phyloP scores from a whole-genome alignment of 768 basidiomycete species.

The Xerocomellus dryophilus region DNA sequence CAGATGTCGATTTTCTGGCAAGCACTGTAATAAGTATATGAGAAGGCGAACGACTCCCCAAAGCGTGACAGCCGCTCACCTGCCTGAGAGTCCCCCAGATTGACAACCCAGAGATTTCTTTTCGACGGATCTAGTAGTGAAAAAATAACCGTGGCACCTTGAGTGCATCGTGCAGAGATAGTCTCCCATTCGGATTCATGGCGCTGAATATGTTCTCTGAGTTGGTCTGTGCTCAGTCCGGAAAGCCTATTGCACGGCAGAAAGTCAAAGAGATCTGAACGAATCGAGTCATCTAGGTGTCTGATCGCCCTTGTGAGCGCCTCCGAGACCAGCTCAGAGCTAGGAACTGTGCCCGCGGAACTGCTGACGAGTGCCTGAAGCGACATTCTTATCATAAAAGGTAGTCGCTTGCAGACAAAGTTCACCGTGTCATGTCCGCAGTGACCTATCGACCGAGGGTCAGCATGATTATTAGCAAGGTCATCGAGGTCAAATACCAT shows the following conservation, averaged over 20 bases:
- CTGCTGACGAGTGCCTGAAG: constrained; percentile 36
- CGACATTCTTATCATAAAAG: constrained; percentile 38
- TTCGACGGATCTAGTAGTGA: constrained; percentile 29
- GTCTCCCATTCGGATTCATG: constrained; percentile 37
- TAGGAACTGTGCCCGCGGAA: constrained; percentile 16
- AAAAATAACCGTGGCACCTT: constrained; percentile 34
- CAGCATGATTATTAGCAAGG: constrained; percentile 28
- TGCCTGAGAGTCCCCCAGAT: constrained; percentile 36
- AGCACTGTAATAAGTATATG: constrained; percentile 18
- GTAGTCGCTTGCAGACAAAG: constrained; percentile 40
- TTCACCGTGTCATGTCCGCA: constrained; percentile 48
- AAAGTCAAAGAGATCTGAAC: constrained; percentile 42
- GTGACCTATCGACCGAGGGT: constrained; percentile 38
- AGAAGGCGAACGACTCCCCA: neutral
- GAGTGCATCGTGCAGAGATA: constrained; percentile 32
- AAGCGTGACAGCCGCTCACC: constrained; percentile 17
- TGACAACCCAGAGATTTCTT: constrained; percentile 33
- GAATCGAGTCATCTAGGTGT: constrained; percentile 42
- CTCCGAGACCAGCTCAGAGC: constrained; percentile 37
- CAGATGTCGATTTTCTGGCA: constrained; percentile 15
- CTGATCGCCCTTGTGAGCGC: constrained; percentile 38
- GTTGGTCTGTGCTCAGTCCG: constrained; percentile 38
- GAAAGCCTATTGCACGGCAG: constrained; percentile 37
- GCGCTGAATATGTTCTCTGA: constrained; percentile 40
- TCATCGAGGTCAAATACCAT: constrained; percentile 29